Evolutionary conservation across 306 rosid species (phyloP), one percentile per base, ranked within the genome.

Genomic region (Pyrus pyrifolia): DNA sequence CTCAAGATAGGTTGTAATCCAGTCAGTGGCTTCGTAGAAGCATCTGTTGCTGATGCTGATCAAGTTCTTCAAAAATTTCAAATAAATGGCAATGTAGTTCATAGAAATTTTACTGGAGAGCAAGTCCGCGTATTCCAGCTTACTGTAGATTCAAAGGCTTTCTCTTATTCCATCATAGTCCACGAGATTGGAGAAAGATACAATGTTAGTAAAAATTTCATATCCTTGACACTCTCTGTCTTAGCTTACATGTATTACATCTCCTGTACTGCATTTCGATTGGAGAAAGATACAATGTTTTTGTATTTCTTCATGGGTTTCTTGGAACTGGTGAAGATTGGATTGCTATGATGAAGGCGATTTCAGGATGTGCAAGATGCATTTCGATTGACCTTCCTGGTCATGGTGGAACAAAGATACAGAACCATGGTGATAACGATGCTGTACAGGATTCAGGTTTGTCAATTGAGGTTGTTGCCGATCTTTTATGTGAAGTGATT

Each of bases 321-420:
- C 96, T 94, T 78, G 98, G 98, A 82, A 80, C 88, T 57, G 89
- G 96, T 74, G 92, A 92, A 88, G 98, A 94, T 78, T 94, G 98
- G 98, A 81, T 85, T 74, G 40, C 85, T 76, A 82, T 89, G 89
- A 94, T 87, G 97, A 92, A 92, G 83, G 86, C 92, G 63, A 73
- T 88, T 33, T 89, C 98, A 72, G 91, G 91, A 67, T 85, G 91
- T 63, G 87, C 92, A 49, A 90, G 91, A 77, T 94, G 98, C 85
- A 89, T 94, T 78, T 86, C 98, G 11, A 70, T 92, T 76, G 97
- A 94, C 86, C 96, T 94, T 82, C 98, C 97, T 67, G 94, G 92
- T 79, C 98, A 94, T 46, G 97, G 98, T 78, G 85, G 82, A 77
- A 90, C 98, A 33, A 66, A 68, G 65, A 77, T 86, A 70, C 83